Conservation (phyloP, 163 green algal genomes). For the Prototheca wickerhamii region DNA sequence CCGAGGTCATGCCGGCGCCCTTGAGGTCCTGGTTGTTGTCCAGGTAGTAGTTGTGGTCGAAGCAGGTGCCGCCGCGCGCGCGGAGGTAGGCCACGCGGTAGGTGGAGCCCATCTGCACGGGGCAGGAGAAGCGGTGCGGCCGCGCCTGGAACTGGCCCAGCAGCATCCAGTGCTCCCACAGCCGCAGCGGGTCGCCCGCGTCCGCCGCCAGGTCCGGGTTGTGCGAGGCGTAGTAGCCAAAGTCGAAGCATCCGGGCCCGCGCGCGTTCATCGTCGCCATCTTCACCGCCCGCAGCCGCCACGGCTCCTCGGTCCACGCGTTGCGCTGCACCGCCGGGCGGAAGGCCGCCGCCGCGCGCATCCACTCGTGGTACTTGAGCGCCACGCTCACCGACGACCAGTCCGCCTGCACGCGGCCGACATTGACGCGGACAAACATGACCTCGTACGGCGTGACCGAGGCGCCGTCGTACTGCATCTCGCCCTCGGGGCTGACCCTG, state of each 20-base stretch:
- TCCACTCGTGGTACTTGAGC: slow-evolving; percentile 18
- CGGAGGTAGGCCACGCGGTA: slow-evolving; percentile 22
- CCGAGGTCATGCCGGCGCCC: slow-evolving; percentile 3
- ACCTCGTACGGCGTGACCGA: slow-evolving; percentile 28
- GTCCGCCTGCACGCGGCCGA: slow-evolving; percentile 3
- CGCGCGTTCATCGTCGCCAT: slow-evolving; percentile 24
- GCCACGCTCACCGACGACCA: slow-evolving; percentile 20
- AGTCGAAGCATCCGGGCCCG: slow-evolving; percentile 35
- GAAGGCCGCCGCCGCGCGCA: not conserved
- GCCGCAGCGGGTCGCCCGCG: slow-evolving; percentile 2
- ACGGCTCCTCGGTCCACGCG: slow-evolving; percentile 10
- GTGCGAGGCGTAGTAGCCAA: slow-evolving; percentile 25
- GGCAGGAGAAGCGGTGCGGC: slow-evolving; percentile 28
- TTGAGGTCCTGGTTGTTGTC: slow-evolving; percentile 14
- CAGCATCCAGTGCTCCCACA: slow-evolving; percentile 34
- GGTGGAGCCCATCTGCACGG: slow-evolving; percentile 23
- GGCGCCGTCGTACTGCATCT: slow-evolving; percentile 31
- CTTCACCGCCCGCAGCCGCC: slow-evolving; percentile 8
- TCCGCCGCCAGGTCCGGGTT: slow-evolving; percentile 16
- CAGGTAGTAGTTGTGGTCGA: slow-evolving; percentile 32
- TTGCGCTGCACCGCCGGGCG: slow-evolving; percentile 8
- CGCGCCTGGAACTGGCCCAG: slow-evolving; percentile 32
- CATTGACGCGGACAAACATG: slow-evolving; percentile 21
- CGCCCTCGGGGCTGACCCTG: slow-evolving; percentile 24
- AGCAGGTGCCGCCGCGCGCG: slow-evolving; percentile 24